Base-by-base conservation (phyloP, 139 green algal genomes). In the Picocystis salinarum region DNA sequence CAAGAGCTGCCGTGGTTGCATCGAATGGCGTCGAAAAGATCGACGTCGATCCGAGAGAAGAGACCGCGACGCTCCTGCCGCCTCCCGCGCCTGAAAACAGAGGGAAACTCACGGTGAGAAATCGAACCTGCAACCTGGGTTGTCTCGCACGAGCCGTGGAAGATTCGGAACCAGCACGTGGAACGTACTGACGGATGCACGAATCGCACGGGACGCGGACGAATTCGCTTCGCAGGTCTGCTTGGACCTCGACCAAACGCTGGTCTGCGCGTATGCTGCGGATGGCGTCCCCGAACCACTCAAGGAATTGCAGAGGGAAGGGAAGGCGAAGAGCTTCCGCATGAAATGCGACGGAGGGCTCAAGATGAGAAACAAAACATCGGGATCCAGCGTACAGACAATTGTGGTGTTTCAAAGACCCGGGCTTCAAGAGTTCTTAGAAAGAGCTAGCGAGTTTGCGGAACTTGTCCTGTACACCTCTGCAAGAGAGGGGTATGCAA, bases 381-480 rank as follows among this genome's bases (percentile, higher is more conserved):
- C 13, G 47, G n/a, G n/a, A n/a, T 44, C 12, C 11, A 12, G 22
- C 17, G 15, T 55, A 40, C 34, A 57, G 9, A 52, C 24, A 1
- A 23, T 80, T 13, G 56, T 44, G 0, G 67, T 76, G 7, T 74
- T 70, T 40, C 30, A 58, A 23, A 34, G 59, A 15, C 58, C 66
- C 0, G 57, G 65, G 6, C 36, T 80, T 36, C 5, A 39, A 15
- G 48, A 67, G 33, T 81, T 81, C 34, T 47, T 81, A 31, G 6
- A 4, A 17, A 22, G 42, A 10, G 30, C 61, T 3, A 55, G 55
- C 4, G 3, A 18, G 3, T 60, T 79, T 47, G 64, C 56, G 24
- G 62, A 77, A 20, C 26, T 74, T 13, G 56, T 82, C 13, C 40
- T 80, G 13, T 82, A 74, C 63, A 77, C 71, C 1, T 69, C 72